phyloP scores from a whole-genome alignment of 129 eudicot species.

The Smallanthus sonchifolius region DNA sequence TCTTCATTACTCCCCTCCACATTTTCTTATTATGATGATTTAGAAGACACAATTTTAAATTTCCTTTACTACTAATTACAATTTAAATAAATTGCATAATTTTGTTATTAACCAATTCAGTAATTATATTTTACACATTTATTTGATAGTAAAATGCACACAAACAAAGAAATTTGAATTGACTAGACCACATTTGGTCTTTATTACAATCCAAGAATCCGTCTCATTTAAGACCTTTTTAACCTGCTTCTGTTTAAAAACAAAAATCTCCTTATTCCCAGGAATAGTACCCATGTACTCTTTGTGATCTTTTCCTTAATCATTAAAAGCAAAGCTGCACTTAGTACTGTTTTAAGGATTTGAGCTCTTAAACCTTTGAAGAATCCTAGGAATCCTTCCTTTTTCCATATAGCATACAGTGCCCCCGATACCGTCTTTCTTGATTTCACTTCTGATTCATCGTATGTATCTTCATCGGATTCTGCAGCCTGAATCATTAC shows the following conservation, averaged over 20 bases:
- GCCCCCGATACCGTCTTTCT: slow-evolving; percentile 59
- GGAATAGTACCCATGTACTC: slow-evolving; percentile 79
- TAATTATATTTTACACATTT: not conserved
- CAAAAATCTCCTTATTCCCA: slow-evolving; percentile 62
- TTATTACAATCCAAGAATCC: slow-evolving; percentile 18
- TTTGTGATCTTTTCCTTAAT: slow-evolving; percentile 92
- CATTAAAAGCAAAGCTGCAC: slow-evolving; percentile 93
- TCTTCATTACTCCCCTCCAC: no score
- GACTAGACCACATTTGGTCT: slow-evolving; percentile 22
- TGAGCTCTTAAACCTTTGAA: slow-evolving; percentile 91
- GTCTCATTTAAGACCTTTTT: slow-evolving; percentile 45
- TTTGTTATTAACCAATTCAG: not conserved
- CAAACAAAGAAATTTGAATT: slow-evolving; percentile 11
- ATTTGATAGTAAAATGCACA: not conserved
- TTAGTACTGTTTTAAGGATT: slow-evolving; percentile 84
- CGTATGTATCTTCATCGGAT: slow-evolving; percentile 45
- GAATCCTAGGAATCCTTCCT: slow-evolving; percentile 80
- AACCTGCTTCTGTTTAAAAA: slow-evolving; percentile 45
- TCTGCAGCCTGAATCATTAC: slow-evolving; percentile 87
- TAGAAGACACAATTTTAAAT: not conserved
- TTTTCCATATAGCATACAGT: slow-evolving; percentile 61
- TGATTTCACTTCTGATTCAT: slow-evolving; percentile 38
- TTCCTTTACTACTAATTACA: not conserved
- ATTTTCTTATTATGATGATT: no score
- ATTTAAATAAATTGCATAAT: not conserved